phyloP scores from a whole-genome alignment of 1,284 basidiomycete genomes.

The Testicularia cyperi region DNA sequence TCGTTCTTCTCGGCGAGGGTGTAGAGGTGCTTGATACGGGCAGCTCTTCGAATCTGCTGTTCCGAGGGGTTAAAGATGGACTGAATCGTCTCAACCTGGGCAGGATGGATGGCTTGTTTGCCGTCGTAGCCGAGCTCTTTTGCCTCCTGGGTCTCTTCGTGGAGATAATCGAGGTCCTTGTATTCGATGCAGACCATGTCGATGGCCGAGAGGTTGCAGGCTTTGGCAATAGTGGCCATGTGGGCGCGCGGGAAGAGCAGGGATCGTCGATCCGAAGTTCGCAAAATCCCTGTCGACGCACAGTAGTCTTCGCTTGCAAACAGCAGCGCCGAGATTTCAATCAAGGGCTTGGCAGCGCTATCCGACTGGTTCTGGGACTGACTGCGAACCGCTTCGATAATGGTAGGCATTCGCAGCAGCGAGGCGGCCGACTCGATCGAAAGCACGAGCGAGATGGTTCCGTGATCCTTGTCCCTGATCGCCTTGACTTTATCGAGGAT shows the following conservation, averaged over 20 bases:
- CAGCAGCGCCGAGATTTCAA: constrained; percentile 41
- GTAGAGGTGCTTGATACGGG: constrained; percentile 67
- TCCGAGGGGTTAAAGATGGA: constrained; percentile 73
- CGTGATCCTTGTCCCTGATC: constrained; percentile 1
- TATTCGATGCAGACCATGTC: constrained; percentile 86
- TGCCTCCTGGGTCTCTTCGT: constrained; percentile 73
- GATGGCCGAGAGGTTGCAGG: constrained; percentile 79
- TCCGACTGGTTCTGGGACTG: no score
- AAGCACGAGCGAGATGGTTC: constrained; percentile 41
- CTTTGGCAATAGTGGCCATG: constrained; percentile 80
- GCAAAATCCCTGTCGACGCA: constrained; percentile 79
- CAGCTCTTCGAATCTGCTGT: constrained; percentile 76
- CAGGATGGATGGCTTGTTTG: constrained; percentile 86
- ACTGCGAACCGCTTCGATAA: constrained; percentile 33
- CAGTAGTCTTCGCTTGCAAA: constrained; percentile 63
- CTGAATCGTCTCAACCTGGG: constrained; percentile 78
- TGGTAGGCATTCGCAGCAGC: constrained; percentile 42
- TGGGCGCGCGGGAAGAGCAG: constrained; percentile 82
- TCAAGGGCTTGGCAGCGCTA: no score
- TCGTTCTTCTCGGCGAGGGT: constrained; percentile 61
- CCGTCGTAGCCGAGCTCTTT: constrained; percentile 56
- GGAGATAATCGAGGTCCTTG: constrained; percentile 72
- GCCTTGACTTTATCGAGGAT: constrained; percentile 36
- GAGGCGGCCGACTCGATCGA: constrained; percentile 52
- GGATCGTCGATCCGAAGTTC: constrained; percentile 74